Percentiles rank a stretch among this genome's conserved stretches.
Conservation (phyloP, 2,329 filamentous ascomycete genomes). For the Pseudogymnoascus sp. region DNA sequence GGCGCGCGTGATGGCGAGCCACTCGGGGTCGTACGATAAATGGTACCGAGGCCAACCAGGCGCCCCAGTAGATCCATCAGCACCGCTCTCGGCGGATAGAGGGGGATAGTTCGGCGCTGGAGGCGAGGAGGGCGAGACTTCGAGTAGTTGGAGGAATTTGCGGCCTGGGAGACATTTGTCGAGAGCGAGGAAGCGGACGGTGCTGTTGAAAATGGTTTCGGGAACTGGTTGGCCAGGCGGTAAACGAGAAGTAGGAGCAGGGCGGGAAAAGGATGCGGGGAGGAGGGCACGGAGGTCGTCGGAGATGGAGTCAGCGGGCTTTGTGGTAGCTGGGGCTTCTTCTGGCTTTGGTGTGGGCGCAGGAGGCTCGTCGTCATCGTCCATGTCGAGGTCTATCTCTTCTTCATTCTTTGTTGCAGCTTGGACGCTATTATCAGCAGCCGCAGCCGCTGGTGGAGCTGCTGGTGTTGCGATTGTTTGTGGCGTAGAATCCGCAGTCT, state of each 20-base stretch:
- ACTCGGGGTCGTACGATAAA: conserved; percentile 81
- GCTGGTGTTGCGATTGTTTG: not conserved
- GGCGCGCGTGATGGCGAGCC: conserved; percentile 84
- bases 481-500: conserved; percentile 8
- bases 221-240: conserved; percentile 57
- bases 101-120: conserved; percentile 14
- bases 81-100: not conserved
- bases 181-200: conserved; percentile 76
- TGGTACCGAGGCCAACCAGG: conserved; percentile 1
- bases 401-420: conserved; percentile 45
- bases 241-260: conserved; percentile 31
- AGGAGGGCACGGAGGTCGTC: conserved; percentile 63
- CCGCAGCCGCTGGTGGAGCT: not conserved
- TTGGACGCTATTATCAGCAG: not conserved
- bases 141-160: conserved; percentile 73
- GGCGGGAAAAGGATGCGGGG: conserved; percentile 60
- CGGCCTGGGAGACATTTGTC: conserved; percentile 81
- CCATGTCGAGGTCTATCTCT: conserved; percentile 62
- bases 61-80: not conserved
- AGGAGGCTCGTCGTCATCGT: conserved; percentile 31
- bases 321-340: conserved; percentile 19
- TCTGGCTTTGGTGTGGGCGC: conserved; percentile 14
- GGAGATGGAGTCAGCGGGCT: conserved; percentile 26
- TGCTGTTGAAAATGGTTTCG: conserved; percentile 63
- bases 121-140: conserved; percentile 35